Conservation (phyloP, 805 yeast genomes). For the Saccharomycopsis synnaedendra region DNA sequence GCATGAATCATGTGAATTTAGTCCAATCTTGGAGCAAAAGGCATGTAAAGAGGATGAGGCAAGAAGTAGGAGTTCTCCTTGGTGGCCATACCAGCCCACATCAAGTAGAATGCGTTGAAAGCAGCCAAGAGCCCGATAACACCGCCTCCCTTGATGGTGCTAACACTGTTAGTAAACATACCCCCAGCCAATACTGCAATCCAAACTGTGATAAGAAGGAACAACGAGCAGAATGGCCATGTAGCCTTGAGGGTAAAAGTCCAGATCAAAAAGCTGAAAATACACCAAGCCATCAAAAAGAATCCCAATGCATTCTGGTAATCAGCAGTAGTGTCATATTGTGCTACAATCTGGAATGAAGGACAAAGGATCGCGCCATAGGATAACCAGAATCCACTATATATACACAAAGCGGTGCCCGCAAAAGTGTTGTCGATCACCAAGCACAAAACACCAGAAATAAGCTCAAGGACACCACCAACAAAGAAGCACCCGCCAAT, state of each 20-base stretch:
- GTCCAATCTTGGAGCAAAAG: constrained; percentile 7
- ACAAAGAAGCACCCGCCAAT: constrained; percentile 49
- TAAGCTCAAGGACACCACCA: constrained; percentile 49
- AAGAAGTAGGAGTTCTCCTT: constrained; percentile 44
- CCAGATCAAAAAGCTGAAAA: constrained; percentile 44
- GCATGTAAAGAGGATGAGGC: constrained; percentile 14
- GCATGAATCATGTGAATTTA: too few relatives aligned
- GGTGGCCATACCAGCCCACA: constrained; percentile 50
- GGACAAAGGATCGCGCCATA: constrained; percentile 47
- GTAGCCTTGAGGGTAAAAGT: constrained; percentile 54
- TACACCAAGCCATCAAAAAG: constrained; percentile 48
- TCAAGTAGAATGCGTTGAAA: constrained; percentile 45
- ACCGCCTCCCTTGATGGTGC: constrained; percentile 40
- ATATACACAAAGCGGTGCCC: constrained; percentile 50
- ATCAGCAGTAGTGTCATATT: constrained; percentile 32
- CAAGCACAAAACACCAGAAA: constrained; percentile 58
- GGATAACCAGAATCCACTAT: constrained; percentile 63
- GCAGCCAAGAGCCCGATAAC: constrained; percentile 42
- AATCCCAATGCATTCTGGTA: constrained; percentile 45
- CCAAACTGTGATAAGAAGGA: constrained; percentile 40
- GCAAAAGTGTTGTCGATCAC: constrained; percentile 56
- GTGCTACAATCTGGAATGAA: constrained; percentile 44
- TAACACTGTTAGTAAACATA: constrained; percentile 30
- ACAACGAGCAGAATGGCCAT: constrained; percentile 47
- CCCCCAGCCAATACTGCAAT: constrained; percentile 44